Conservation (phyloP, 1,139 yeast genomes). For the Zygoascus meyerae region DNA sequence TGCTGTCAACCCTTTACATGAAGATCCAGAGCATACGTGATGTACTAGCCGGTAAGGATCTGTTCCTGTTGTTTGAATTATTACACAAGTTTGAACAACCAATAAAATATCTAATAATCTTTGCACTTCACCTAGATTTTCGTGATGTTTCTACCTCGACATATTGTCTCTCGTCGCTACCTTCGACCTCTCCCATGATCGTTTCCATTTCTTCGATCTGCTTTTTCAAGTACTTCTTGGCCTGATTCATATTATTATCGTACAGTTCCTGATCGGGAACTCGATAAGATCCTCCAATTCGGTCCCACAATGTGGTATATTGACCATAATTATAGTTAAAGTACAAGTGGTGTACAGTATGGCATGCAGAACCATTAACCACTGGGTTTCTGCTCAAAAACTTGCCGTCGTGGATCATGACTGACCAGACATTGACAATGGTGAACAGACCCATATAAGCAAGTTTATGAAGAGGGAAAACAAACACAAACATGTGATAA, state of each 20-base stretch:
- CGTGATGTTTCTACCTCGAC: slow-evolving; percentile 23
- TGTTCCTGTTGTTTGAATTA: no score
- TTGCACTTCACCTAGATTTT: neutral
- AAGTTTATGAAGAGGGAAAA: slow-evolving; percentile 88
- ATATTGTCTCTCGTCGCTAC: slow-evolving; percentile 60
- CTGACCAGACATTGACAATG: slow-evolving; percentile 95
- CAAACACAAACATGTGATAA: slow-evolving; percentile 82
- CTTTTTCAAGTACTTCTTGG: slow-evolving; percentile 59
- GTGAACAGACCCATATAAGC: slow-evolving; percentile 76
- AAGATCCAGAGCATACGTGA: slow-evolving; percentile 21
- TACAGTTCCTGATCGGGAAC: slow-evolving; percentile 85
- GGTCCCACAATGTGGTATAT: slow-evolving; percentile 96
- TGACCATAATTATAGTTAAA: slow-evolving; percentile 98
- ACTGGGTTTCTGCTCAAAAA: slow-evolving; percentile 89
- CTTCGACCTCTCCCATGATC: slow-evolving; percentile 76
- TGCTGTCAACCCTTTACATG: slow-evolving; percentile 18
- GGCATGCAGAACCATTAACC: slow-evolving; percentile 97
- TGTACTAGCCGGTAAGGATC: no score
- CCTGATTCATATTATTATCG: slow-evolving; percentile 54
- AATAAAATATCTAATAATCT: no score
- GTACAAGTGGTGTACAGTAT: slow-evolving; percentile 91
- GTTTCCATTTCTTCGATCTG: slow-evolving; percentile 75
- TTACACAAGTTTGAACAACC: no score
- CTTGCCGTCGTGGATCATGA: slow-evolving; percentile 97
- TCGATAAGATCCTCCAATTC: slow-evolving; percentile 90